Evolutionary conservation across 2,329 filamentous ascomycete species (phyloP).

Genomic region (Monascus ruber): DNA sequence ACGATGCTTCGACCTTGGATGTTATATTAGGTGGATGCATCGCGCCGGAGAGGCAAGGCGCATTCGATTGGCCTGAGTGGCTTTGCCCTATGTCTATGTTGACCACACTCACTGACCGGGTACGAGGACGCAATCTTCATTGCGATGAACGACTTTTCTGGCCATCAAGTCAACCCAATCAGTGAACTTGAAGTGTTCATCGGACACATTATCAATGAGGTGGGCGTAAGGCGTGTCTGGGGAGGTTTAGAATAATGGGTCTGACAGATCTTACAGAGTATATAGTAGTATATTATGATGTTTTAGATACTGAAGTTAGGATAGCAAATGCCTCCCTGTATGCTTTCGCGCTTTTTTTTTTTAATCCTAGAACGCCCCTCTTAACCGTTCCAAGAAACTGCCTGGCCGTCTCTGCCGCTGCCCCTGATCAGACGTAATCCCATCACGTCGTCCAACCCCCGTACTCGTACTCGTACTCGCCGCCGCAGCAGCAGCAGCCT

Average conservation of each 20-base stretch:
- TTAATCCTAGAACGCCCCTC: slow-evolving; percentile 13
- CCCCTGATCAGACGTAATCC: not conserved
- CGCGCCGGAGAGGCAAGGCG: slow-evolving; percentile 7
- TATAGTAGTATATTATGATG: too few relatives aligned
- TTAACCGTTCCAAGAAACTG: slow-evolving; percentile 20
- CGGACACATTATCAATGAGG: slow-evolving; percentile 45
- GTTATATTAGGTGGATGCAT: slow-evolving; percentile 3
- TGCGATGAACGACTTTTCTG: slow-evolving; percentile 36
- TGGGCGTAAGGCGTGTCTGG: slow-evolving; percentile 13
- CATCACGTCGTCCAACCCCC: slow-evolving; percentile 4
- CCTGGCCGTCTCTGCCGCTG: slow-evolving; percentile 15
- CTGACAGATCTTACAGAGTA: too few relatives aligned
- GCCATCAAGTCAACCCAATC: slow-evolving; percentile 30
- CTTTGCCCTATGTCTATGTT: not conserved
- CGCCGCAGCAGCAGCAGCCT: slow-evolving; percentile 22
- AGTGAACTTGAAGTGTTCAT: slow-evolving; percentile 46
- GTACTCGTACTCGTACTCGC: slow-evolving; percentile 12
- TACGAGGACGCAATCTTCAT: slow-evolving; percentile 43
- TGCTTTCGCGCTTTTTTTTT: too few relatives aligned
- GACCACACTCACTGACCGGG: slow-evolving; percentile 15
- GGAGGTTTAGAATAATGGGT: too few relatives aligned
- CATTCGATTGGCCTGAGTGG: slow-evolving; percentile 4
- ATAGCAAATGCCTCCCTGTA: too few relatives aligned
- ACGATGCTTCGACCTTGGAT: slow-evolving; percentile 4
- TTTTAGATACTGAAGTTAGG: too few relatives aligned